Evolutionary conservation across 371 early-diverging fungal genomes (phyloP), one percentile per base, ranked within the genome.

Genomic region (Homolaphlyctis polyrhiza): DNA sequence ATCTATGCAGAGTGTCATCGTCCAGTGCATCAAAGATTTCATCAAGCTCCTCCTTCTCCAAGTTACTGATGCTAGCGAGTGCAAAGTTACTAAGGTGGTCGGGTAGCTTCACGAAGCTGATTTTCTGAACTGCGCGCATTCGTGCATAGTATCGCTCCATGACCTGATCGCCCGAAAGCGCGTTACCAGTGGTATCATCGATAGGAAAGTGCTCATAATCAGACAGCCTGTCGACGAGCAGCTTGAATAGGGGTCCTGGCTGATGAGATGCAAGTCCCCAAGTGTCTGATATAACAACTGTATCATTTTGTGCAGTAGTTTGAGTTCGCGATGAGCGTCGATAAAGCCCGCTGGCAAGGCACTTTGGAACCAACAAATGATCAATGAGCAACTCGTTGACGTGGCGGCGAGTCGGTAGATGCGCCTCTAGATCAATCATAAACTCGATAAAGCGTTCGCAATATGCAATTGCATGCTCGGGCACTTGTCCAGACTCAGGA

Each of bases 381-480:
- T 96, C 97, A 21, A 86, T 80, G 30, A 97, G 62, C 8, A 97
- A 61, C 0, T 86, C 79, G 64, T 90, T 87, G 66, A 96, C 84
- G 67, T 84, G 94, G 55, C 97, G 87, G 34, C 97, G 87, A 0
- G 97, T 96, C 1, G 95, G 89, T 34, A 96, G 71, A 74, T 95
- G 97, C 21, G 91, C 79, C 66, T 87, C 86, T 28, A 97, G 71
- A 65, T 90, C 92, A 25, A 92, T 87, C 52, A 97, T 65, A 34
- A 97, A 79, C 70, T 96, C 95, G 30, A 95, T 61, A 60, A 87
- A 84, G 18, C 91, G 83, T 57, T 89, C 89, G 62, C 83, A 80
- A 59, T 87, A 92, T 28, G 72, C 71, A 30, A 87, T 68, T 4
- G 80, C 58, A 18, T 88, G 82, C 48, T 64, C 51, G 11, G 67